Evolutionary conservation across 1,284 basidiomycete species (phyloP), one percentile per base, ranked within the genome.

Genomic region (Athelia sp.): DNA sequence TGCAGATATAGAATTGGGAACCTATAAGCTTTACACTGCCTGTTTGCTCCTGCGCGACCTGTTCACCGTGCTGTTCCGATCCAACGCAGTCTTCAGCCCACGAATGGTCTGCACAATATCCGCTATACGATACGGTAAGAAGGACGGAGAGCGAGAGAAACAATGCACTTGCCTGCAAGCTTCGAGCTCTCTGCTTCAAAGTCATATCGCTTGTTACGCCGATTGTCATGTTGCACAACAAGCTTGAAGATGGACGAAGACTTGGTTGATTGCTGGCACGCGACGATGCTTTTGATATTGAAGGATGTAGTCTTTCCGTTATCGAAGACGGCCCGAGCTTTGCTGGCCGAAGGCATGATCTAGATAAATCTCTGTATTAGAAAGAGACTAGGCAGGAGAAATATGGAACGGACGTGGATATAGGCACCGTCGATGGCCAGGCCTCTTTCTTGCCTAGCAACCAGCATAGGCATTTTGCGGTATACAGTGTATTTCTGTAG

Each of bases 381-480:
- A 35, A 51, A n/a, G 52, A 31, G 14, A 32, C 6, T 43, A 32
- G 22, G n/a, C 26, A 4, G 46, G 26, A 40, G 26, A 19, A 29
- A 8, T 43, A 24, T 40, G n/a, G 17, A 36, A 71, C 84, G 54
- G 55, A 94, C 93, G 65, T 96, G 93, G 32, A 98, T 82, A 63
- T 98, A 98, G 55, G 88, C 90, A 4, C 95, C 95, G 65, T 99
- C 97, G 51, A 99, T 90, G 11, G 95, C 95, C 1, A 99, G 78
- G 1, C 85, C 84, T 8, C 95, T 84, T 64, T 97, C 94, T 60
- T 94, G 92, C 24, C 93, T 82, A 2, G 93, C 87, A 38, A 91
- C 85, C 31, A 94, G 75, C 83, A 98, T 95, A 2, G 93, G 91
- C 62, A 94, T 82, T 70, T 96, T 98, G 43, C 96, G 87, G 60